A percentile compares a stretch with the other conserved stretches of the same genome.
Conservation (phyloP, 1,284 basidiomycete genomes). For the Pascua guehoae region DNA sequence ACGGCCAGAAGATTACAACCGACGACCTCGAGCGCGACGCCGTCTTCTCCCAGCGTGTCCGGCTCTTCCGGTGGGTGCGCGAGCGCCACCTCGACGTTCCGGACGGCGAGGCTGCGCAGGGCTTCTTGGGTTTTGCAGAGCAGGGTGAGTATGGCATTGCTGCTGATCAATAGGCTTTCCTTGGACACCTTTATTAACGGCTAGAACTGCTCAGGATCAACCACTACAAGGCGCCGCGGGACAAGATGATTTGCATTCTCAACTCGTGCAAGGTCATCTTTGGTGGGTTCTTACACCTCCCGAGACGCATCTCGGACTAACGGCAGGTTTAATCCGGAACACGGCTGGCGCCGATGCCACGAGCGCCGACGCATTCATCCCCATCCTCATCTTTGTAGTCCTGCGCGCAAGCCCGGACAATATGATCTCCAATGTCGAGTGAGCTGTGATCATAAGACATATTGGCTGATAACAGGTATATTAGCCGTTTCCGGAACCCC, state of each 20-base stretch:
- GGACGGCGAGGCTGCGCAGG: constrained; percentile 55
- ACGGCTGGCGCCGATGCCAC: constrained; percentile 58
- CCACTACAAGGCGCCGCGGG: constrained; percentile 95
- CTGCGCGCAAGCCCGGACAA: constrained; percentile 89
- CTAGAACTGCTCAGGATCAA: constrained; percentile 91
- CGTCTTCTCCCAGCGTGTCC: constrained; percentile 84
- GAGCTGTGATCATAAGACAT: constrained; percentile 35
- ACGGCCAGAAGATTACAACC: constrained; percentile 71
- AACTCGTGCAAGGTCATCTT: constrained; percentile 99
- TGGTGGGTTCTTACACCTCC: constrained; percentile 56
- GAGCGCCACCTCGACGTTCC: constrained; percentile 82
- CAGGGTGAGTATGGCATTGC: constrained; percentile 68
- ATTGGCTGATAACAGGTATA: constrained; percentile 62
- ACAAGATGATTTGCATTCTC: constrained; percentile 95
- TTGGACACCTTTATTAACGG: not conserved
- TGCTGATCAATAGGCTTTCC: not conserved
- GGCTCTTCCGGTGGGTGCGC: constrained; percentile 83
- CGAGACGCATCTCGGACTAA: constrained; percentile 56
- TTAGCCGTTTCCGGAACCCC: constrained; percentile 89
- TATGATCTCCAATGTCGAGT: constrained; percentile 93
- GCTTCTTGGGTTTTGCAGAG: constrained; percentile 90
- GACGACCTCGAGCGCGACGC: constrained; percentile 95
- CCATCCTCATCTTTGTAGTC: constrained; percentile 90
- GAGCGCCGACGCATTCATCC: constrained; percentile 87
- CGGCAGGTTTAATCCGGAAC: constrained; percentile 68